Evolutionary conservation across 768 basidiomycete species (phyloP).

Genomic region (Lanmaoa pseudosensibilis): DNA sequence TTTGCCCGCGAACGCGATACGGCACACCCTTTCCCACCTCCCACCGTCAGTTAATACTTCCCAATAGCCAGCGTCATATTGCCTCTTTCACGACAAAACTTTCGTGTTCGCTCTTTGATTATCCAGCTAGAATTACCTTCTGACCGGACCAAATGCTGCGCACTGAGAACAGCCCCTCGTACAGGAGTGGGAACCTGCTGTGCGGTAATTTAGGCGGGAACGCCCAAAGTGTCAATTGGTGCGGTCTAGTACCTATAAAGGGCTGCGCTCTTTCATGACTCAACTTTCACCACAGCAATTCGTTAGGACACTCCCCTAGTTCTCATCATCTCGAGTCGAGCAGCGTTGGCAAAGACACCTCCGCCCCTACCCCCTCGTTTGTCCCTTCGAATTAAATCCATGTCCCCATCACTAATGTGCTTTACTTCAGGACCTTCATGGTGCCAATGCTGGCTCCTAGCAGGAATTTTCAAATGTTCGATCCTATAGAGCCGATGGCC

Average conservation of each 20-base stretch:
- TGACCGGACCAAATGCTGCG: constrained; percentile 6
- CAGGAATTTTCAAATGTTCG: background rate
- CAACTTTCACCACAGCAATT: constrained; percentile 11
- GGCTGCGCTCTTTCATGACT: constrained; percentile 1
- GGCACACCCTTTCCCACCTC: background rate
- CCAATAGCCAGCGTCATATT: background rate
- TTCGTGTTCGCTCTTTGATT: background rate
- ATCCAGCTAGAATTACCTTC: background rate
- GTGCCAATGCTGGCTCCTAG: background rate
- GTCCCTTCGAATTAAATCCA: background rate
- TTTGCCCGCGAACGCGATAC: background rate
- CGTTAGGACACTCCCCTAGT: background rate
- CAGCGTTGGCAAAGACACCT: background rate
- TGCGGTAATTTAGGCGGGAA: constrained; percentile 4
- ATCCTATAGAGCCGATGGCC: background rate
- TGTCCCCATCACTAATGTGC: background rate
- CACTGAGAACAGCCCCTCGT: constrained; percentile 11
- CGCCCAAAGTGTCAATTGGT: constrained; percentile 9
- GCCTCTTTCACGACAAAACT: background rate
- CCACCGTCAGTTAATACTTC: background rate
- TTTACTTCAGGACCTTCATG: constrained; percentile 8
- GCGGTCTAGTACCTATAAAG: constrained; percentile 16
- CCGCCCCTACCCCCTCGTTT: background rate
- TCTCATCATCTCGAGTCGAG: background rate
- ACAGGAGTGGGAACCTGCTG: constrained; percentile 26